Evolutionary conservation across 192 early-diverging fungal genomes (phyloP).

Genomic region (Rhizophagus sp.): DNA sequence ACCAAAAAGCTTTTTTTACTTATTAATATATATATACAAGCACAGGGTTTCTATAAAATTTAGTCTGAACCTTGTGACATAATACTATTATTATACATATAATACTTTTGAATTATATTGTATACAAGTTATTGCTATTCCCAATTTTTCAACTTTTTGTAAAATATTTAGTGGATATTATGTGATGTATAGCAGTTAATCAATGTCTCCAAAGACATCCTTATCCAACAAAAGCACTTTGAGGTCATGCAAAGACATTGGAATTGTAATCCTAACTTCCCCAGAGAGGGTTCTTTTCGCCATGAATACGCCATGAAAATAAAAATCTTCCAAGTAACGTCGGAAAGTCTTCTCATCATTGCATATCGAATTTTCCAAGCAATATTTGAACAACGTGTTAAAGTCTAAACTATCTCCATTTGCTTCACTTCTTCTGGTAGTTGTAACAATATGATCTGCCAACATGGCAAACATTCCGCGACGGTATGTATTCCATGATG

Average conservation of each 20-base stretch:
- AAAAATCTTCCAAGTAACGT: neutral
- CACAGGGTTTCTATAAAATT: too few relatives aligned
- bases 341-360: neutral
- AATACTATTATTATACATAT: neutral
- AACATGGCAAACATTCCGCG: neutral
- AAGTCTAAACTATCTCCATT: neutral
- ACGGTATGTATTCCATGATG: neutral
- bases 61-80: neutral
- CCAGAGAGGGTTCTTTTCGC: neutral
- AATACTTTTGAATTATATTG: neutral
- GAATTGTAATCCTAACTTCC: neutral
- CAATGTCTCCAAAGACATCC: neutral
- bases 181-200: neutral
- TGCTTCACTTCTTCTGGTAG: neutral
- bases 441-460: neutral
- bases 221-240: neutral
- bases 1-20: too few relatives aligned
- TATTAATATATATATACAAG: too few relatives aligned
- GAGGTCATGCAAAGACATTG: neutral
- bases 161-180: too few relatives aligned
- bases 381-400: neutral
- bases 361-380: neutral
- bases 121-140: neutral
- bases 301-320: neutral
- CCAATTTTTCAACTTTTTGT: too few relatives aligned